Evolutionary conservation across 192 early-diverging fungal species (phyloP).

Genomic region (Backusella tarrabulga): DNA sequence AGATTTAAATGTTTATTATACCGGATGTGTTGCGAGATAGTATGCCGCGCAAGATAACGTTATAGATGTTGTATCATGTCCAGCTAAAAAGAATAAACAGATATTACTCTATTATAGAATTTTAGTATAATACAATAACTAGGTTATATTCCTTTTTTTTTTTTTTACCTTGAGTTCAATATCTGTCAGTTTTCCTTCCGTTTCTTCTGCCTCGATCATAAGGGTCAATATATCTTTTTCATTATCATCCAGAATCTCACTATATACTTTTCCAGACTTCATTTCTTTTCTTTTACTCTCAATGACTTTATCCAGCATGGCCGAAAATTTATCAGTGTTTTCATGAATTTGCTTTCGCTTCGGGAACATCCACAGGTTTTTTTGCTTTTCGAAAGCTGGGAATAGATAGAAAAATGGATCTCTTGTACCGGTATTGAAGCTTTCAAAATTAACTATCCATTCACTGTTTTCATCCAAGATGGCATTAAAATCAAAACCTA

Average conservation of each 20-base stretch:
- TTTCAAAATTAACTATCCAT: slow-evolving; percentile 45
- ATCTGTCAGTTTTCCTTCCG: background rate
- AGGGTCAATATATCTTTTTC: slow-evolving; percentile 32
- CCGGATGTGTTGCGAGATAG: slow-evolving; percentile 44
- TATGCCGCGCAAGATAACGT: slow-evolving; percentile 45
- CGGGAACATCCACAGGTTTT: background rate
- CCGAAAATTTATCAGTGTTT: slow-evolving; percentile 2
- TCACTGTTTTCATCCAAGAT: slow-evolving; percentile 42
- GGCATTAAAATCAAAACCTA: slow-evolving; percentile 51
- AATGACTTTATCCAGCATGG: slow-evolving; percentile 6
- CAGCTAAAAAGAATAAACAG: slow-evolving; percentile 54
- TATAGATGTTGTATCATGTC: slow-evolving; percentile 58
- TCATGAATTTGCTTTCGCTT: slow-evolving; percentile 7
- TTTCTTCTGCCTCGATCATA: slow-evolving; percentile 20
- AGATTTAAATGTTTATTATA: background rate
- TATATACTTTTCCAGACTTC: background rate
- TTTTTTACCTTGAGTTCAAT: background rate
- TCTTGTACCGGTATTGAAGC: slow-evolving; percentile 41
- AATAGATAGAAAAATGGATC: slow-evolving; percentile 52
- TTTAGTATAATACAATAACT: background rate
- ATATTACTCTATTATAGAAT: slow-evolving; percentile 13
- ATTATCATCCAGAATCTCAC: background rate
- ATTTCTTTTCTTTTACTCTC: background rate
- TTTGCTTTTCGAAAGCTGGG: slow-evolving; percentile 43
- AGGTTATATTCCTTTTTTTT: background rate